Base-by-base conservation (phyloP, 495 filamentous ascomycete species). In the Neurospora cerealis region DNA sequence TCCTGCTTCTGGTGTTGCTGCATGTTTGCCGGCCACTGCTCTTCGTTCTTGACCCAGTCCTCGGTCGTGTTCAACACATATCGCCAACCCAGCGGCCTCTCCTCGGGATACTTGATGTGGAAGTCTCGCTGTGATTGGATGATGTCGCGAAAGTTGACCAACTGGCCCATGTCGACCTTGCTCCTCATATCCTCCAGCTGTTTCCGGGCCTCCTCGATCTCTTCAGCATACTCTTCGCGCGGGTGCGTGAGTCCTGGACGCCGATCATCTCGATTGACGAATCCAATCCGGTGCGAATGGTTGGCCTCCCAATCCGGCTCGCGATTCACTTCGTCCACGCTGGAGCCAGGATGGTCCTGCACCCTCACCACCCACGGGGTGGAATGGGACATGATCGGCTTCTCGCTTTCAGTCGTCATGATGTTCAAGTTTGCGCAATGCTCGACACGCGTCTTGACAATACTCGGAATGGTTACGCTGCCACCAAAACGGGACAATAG, bases 121-220 rank as follows among this genome's bases (percentile, higher is more conserved):
- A 76, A 71, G 36, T 54, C 38, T 2, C 34, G 24, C 21, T 76
- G 75, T 15, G 60, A 32, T 66, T 72, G 37, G 15, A 76, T 76
- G 28, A 76, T 7, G n/a, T 76, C 75, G 4, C 75, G 48, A 41
- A 76, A 76, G 36, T 76, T 76, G 70, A 76, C 75, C 36, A 74
- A 40, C 0, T 71, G 40, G 24, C 73, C 73, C 9, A 21, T 34
- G 37, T 70, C 17, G 6, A 69, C 39, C 8, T 28, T 44, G 7
- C 34, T 19, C 3, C 15, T 10, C 28, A 76, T 34, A 0, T 76
- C 71, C 19, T 71, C 42, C 44, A 73, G 36, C 71, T 72, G 66
- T 13, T 62, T 70, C 8, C 41, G 42, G 2, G 75, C 73, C 2
- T 32, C 48, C 24, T 40, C 66, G 15, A 74, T 42, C 24, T 72